Percentiles rank a stretch among this genome's conserved stretches.
Conservation (phyloP, 805 yeast genomes). For the Sporopachydermia quercuum region DNA sequence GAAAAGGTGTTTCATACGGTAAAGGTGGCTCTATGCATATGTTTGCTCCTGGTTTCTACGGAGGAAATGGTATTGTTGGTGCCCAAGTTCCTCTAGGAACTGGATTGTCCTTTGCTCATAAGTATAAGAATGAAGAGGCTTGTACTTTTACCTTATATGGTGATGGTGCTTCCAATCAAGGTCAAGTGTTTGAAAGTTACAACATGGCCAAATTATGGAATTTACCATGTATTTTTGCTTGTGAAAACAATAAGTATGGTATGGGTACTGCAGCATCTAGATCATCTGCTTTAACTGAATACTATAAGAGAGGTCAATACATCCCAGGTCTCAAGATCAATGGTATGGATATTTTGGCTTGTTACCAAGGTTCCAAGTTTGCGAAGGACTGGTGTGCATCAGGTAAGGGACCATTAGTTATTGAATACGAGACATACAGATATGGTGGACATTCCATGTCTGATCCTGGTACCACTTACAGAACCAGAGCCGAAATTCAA, state of each 20-base stretch:
- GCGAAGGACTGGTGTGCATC: slow-evolving; percentile 92
- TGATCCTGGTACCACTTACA: slow-evolving; percentile 99
- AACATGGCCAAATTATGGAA: slow-evolving; percentile 99
- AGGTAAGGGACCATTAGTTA: slow-evolving; percentile 91
- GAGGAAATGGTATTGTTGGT: slow-evolving; percentile 99
- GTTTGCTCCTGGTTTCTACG: slow-evolving; percentile 90
- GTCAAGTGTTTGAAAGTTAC: slow-evolving; percentile 94
- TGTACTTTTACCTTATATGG: slow-evolving; percentile 88
- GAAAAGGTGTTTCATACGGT: slow-evolving; percentile 90
- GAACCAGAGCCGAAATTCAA: slow-evolving; percentile 99
- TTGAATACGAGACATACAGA: slow-evolving; percentile 97
- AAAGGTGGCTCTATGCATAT: slow-evolving; percentile 99
- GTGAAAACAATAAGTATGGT: slow-evolving; percentile 99
- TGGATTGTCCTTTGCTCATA: slow-evolving; percentile 97
- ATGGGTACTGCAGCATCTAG: slow-evolving; percentile 98
- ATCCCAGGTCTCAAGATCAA: slow-evolving; percentile 97
- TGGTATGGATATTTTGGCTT: slow-evolving; percentile 96
- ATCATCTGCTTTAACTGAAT: slow-evolving; percentile 92
- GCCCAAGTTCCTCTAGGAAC: slow-evolving; percentile 98
- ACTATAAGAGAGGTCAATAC: slow-evolving; percentile 98
- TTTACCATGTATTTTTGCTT: slow-evolving; percentile 85
- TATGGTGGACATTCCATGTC: slow-evolving; percentile 99
- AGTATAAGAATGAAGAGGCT: slow-evolving; percentile 62
- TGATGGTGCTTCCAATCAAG: slow-evolving; percentile 99
- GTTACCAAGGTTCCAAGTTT: slow-evolving; percentile 89